Evolutionary conservation across 257 asterid genomes (phyloP), one percentile per base, ranked within the genome.

Genomic region (Scutellaria galericulata): DNA sequence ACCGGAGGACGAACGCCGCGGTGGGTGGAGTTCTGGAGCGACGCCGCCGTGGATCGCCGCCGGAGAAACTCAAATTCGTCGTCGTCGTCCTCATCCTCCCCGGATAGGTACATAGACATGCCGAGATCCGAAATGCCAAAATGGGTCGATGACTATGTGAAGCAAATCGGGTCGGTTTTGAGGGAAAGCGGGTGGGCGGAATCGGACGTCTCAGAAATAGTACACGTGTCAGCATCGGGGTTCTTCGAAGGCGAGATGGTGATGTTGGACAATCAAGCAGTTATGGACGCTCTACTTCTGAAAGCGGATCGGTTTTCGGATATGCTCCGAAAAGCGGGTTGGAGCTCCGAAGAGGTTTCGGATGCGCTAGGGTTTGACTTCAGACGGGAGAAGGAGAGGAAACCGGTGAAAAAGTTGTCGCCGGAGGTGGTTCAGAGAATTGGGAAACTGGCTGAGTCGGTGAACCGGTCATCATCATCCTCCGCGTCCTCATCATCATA

Each of bases 11-110:
- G 88, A 11, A 76, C 86, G 55, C 93, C 97, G 77, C 85, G 98
- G 22, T 95, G 99, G 99, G 96, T 95, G 83, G 99, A 95, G 84
- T 95, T 95, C 85, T 95, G 99, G 99, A 92, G 97, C 73, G 99
- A 95, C 18, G 97, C 98, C 12, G 96, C 95, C 6, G 82, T 84
- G 74, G 97, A 87, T 69, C 91, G 95, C 37, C 93, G 92, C 20
- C 86, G 90, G 44, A 76, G 94, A 77, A 88, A 67, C 75, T 92
- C 90, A 1, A 85, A 89, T 58, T 88, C 96, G n/a, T 88, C 96
- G 1, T 80, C 96, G 0, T 87, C 96, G 0, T 83, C 90, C 0
- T 86, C 98, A 0, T 87, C 96, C 0, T 95, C 98, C 8, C 98
- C 99, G 56, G 98, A 95, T 40, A 77, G 96, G 72, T 89, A 86